Evolutionary conservation across 1,284 basidiomycete genomes (phyloP).

Genomic region (Xanthoconium separans): DNA sequence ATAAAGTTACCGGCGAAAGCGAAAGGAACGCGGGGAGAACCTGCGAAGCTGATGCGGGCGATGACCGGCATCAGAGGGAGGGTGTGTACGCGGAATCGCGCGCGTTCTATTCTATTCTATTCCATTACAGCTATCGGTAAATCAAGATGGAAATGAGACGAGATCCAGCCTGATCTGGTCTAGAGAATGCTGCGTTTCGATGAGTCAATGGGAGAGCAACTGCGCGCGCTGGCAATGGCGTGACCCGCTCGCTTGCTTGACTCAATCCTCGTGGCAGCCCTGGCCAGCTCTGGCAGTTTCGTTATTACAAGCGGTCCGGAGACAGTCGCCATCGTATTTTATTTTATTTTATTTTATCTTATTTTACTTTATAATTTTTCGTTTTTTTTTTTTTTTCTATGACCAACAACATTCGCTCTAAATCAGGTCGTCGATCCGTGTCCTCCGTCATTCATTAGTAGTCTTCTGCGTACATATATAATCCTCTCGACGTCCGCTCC

Average conservation of each 20-base stretch:
- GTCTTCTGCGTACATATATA: constrained; percentile 18
- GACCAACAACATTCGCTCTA: too few relatives aligned
- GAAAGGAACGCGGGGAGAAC: constrained; percentile 27
- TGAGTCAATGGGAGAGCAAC: constrained; percentile 15
- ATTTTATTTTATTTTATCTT: too few relatives aligned
- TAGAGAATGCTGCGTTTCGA: constrained; percentile 17
- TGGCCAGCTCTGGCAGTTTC: constrained; percentile 16
- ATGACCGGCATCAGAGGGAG: constrained; percentile 24
- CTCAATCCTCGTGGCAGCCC: constrained; percentile 24
- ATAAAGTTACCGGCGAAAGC: constrained; percentile 28
- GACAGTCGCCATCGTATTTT: neutral
- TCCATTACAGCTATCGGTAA: constrained; percentile 30
- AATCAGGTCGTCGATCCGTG: constrained; percentile 24
- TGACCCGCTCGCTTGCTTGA: constrained; percentile 20
- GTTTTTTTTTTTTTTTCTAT: too few relatives aligned
- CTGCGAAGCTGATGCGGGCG: constrained; percentile 29
- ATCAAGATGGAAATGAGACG: constrained; percentile 30
- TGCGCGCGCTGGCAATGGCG: constrained; percentile 16
- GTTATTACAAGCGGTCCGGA: constrained; percentile 23
- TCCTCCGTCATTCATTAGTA: constrained; percentile 16
- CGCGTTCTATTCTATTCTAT: constrained; percentile 11
- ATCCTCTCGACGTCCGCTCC: neutral
- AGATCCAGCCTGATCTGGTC: constrained; percentile 25
- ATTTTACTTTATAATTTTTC: too few relatives aligned
- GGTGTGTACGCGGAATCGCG: constrained; percentile 7